These are phyloP conservation scores for Turnera subulata DNA, from an alignment of 345 rosid species.

Conservation along the genomic window DNA sequence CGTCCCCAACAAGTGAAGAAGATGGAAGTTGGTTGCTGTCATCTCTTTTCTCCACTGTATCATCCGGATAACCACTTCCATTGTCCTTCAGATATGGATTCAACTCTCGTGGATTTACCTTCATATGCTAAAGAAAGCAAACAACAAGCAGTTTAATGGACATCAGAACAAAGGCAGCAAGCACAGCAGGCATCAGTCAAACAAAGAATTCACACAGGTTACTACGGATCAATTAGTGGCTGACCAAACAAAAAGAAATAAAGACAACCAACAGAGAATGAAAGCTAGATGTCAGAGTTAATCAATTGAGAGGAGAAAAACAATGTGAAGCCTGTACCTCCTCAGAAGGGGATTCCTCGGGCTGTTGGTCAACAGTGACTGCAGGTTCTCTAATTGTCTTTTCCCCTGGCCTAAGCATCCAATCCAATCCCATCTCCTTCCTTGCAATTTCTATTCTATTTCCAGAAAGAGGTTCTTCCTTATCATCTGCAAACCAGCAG, in stretches of 20 bases:
- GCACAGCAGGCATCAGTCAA: not conserved
- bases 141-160: not conserved
- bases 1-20: conserved; percentile 76
- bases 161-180: not conserved
- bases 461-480: conserved; percentile 12
- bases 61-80: conserved; percentile 85
- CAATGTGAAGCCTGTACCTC: conserved; percentile 41
- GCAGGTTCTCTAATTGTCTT: conserved; percentile 32
- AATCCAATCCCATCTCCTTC: conserved; percentile 71
- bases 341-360: conserved; percentile 38
- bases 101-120: conserved; percentile 65
- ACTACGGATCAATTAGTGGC: not conserved
- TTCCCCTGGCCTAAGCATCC: conserved; percentile 76
- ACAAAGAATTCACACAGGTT: not conserved
- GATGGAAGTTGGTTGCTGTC: conserved; percentile 39
- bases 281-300: not conserved
- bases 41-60: conserved; percentile 39
- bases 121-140: conserved; percentile 27
- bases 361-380: conserved; percentile 26
- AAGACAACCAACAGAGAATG: conserved; percentile 2
- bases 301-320: not conserved
- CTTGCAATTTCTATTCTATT: conserved; percentile 51
- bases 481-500: conserved; percentile 22
- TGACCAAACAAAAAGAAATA: not conserved
- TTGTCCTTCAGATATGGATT: conserved; percentile 75